These are phyloP conservation scores for Protea cynaroides DNA, from an alignment of 164 flowering plant species.

Conservation along the genomic window DNA sequence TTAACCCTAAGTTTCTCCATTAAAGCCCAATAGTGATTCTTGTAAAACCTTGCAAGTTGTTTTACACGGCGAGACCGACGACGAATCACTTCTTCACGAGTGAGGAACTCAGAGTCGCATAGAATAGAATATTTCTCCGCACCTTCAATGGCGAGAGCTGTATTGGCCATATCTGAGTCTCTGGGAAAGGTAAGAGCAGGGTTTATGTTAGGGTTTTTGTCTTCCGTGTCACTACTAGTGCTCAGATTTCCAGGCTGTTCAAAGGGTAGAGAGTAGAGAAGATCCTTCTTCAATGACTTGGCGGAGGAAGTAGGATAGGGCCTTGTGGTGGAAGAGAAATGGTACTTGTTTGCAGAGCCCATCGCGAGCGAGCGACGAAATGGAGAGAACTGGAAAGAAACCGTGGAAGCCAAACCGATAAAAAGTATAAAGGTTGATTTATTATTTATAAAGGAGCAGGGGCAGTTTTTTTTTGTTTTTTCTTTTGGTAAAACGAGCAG, in stretches of 20 bases:
- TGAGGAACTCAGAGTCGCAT: slow-evolving; percentile 31
- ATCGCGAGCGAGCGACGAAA: not conserved
- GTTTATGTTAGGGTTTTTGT: slow-evolving; percentile 10
- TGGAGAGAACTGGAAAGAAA: too few relatives aligned
- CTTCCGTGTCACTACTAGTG: slow-evolving; percentile 13
- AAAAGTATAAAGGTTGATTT: too few relatives aligned
- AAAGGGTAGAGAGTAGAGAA: not conserved
- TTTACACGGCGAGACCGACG: slow-evolving; percentile 43
- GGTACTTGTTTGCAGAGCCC: slow-evolving; percentile 7
- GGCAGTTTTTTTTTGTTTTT: too few relatives aligned
- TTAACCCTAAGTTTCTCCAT: slow-evolving; percentile 60
- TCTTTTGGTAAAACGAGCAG: too few relatives aligned
- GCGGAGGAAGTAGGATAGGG: not conserved
- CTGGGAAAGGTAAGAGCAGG: not conserved
- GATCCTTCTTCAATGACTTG: not conserved
- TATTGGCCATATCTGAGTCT: not conserved
- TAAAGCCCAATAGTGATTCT: slow-evolving; percentile 58
- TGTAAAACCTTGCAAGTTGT: slow-evolving; percentile 36
- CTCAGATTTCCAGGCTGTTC: slow-evolving; percentile 1
- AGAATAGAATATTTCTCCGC: slow-evolving; percentile 29
- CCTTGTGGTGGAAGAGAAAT: not conserved
- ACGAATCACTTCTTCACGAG: slow-evolving; percentile 45
- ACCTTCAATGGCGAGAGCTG: slow-evolving; percentile 21
- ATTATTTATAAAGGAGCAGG: too few relatives aligned
- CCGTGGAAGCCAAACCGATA: too few relatives aligned